phyloP scores from a whole-genome alignment of 345 rosid genomes.

The Pugionium dolabratum region DNA sequence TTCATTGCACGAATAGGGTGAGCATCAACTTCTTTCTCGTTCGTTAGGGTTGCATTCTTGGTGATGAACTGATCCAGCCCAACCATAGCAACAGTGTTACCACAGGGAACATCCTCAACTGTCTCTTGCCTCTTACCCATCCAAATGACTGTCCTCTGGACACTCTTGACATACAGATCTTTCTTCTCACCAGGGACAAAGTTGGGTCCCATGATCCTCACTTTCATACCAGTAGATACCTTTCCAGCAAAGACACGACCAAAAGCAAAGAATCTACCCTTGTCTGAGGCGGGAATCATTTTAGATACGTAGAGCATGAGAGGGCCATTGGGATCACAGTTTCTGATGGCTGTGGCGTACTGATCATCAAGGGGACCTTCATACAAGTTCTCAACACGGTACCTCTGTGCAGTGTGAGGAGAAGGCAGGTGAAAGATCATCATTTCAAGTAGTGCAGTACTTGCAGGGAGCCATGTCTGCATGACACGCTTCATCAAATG shows the following conservation, averaged over 20 bases:
- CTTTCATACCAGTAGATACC: constrained; percentile 69
- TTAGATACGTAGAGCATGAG: constrained; percentile 85
- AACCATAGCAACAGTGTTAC: constrained; percentile 78
- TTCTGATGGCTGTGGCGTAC: constrained; percentile 64
- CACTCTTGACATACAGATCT: constrained; percentile 40
- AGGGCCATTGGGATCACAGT: constrained; percentile 73
- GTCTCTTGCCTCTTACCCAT: constrained; percentile 85
- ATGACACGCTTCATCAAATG: constrained; percentile 79
- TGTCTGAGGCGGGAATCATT: constrained; percentile 86
- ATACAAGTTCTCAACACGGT: constrained; percentile 80
- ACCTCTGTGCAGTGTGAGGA: constrained; percentile 61
- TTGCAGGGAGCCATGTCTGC: constrained; percentile 85
- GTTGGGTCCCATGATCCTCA: constrained; percentile 82
- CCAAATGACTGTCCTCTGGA: constrained; percentile 80
- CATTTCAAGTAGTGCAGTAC: constrained; percentile 68
- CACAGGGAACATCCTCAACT: constrained; percentile 80
- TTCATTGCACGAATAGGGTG: constrained; percentile 84
- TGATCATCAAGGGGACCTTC: constrained; percentile 76
- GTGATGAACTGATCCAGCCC: constrained; percentile 73
- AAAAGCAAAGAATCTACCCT: constrained; percentile 77
- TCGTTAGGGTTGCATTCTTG: constrained; percentile 72
- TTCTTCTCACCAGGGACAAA: constrained; percentile 75
- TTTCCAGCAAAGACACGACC: constrained; percentile 74
- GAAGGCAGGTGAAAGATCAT: constrained; percentile 77
- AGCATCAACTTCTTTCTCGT: constrained; percentile 77